A percentile compares a stretch with the other conserved stretches of the same genome.
Conservation (phyloP, 805 yeast species). For the Wickerhamiella australiensis region DNA sequence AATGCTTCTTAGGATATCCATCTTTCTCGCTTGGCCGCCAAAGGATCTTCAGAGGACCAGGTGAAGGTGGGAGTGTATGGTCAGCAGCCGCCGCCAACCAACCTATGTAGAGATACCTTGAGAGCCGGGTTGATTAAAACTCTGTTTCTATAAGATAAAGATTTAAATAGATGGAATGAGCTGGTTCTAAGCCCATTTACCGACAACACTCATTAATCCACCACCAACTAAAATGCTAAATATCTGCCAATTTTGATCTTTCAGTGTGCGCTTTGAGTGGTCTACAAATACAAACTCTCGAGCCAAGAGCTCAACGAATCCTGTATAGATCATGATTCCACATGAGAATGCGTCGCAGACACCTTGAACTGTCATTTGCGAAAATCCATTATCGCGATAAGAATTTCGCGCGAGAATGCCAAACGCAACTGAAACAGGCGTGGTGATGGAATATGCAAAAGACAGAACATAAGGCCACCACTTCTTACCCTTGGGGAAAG, state of each 20-base stretch:
- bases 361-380: slow-evolving; percentile 47
- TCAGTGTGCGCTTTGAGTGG: slow-evolving; percentile 32
- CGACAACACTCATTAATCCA: slow-evolving; percentile 59
- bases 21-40: neutral
- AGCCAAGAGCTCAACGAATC: slow-evolving; percentile 63
- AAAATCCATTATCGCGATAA: slow-evolving; percentile 43
- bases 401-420: slow-evolving; percentile 57
- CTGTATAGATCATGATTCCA: slow-evolving; percentile 60
- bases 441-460: slow-evolving; percentile 42
- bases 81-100: too few species aligned
- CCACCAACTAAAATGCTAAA: slow-evolving; percentile 42
- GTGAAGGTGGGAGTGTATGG: neutral
- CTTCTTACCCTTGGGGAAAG: slow-evolving; percentile 38
- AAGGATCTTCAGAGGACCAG: neutral
- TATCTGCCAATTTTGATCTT: slow-evolving; percentile 34
- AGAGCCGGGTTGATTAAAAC: too few species aligned
- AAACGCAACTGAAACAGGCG: slow-evolving; percentile 62
- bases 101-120: too few species aligned
- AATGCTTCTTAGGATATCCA: slow-evolving; percentile 2
- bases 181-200: slow-evolving; percentile 61
- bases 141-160: too few species aligned
- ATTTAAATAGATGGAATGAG: too few species aligned
- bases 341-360: slow-evolving; percentile 58
- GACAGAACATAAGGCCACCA: slow-evolving; percentile 44
- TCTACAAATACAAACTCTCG: slow-evolving; percentile 50